A percentile compares a stretch with the other conserved stretches of the same genome.
phyloP scores from a whole-genome alignment of 345 rosid species.

The Lepidium aucheri region DNA sequence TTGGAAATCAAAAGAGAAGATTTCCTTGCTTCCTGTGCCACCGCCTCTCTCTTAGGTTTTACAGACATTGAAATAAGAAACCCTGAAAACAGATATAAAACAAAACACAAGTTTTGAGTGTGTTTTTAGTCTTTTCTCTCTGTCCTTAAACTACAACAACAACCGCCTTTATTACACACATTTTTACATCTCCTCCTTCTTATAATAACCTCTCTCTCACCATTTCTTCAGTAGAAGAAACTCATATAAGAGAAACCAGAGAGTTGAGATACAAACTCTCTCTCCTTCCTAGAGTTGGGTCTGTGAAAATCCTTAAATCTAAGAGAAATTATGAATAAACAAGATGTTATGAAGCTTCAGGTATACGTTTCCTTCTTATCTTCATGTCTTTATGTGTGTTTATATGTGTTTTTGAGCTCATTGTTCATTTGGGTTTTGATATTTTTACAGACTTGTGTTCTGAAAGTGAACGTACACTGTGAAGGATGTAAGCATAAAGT shows the following conservation, averaged over 20 bases:
- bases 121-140: slow-evolving; percentile 21
- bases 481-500: slow-evolving; percentile 91
- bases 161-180: slow-evolving; percentile 34
- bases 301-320: slow-evolving; percentile 7
- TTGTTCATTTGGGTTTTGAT: neutral
- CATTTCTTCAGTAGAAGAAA: neutral
- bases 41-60: slow-evolving; percentile 23
- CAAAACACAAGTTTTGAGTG: slow-evolving; percentile 31
- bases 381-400: neutral
- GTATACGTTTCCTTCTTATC: slow-evolving; percentile 27
- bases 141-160: slow-evolving; percentile 12
- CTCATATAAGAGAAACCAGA: neutral
- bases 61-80: slow-evolving; percentile 15
- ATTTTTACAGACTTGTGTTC: slow-evolving; percentile 62
- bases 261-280: neutral
- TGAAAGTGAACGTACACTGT: slow-evolving; percentile 84
- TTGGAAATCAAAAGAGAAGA: slow-evolving; percentile 18
- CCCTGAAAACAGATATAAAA: slow-evolving; percentile 29
- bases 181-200: neutral
- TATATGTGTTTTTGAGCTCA: neutral
- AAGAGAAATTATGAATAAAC: slow-evolving; percentile 48
- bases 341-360: slow-evolving; percentile 75
- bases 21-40: slow-evolving; percentile 29
- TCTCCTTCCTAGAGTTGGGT: neutral
- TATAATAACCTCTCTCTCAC: neutral